Evolutionary conservation across 78 protist species (phyloP).

Genomic region (slime mould (Dictyostelium discoideum)): DNA sequence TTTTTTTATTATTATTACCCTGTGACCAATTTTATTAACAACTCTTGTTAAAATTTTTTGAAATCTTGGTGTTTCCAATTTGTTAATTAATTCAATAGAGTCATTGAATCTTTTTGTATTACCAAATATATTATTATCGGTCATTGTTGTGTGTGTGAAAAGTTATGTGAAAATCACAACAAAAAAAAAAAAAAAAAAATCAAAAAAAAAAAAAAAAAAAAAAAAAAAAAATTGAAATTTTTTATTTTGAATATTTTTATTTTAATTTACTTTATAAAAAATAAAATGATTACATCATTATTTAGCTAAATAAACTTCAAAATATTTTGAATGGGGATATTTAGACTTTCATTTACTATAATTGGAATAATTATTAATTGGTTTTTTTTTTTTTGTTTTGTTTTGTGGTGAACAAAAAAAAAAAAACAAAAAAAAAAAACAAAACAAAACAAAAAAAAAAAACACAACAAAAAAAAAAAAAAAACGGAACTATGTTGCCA

Average conservation of each 20-base stretch:
- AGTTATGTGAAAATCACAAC: not conserved
- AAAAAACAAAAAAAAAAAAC: too few species aligned
- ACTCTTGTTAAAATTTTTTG: conserved; percentile 50
- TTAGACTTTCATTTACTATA: not conserved
- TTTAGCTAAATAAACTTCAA: not conserved
- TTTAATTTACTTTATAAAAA: too few species aligned
- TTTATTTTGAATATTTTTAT: too few species aligned
- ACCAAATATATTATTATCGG: conserved; percentile 12
- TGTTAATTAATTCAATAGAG: conserved; percentile 57
- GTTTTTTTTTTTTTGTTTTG: too few species aligned
- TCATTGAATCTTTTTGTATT: conserved; percentile 66
- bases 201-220: too few species aligned
- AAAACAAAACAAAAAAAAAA: too few species aligned
- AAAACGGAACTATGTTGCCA: too few species aligned
- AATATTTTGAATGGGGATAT: not conserved
- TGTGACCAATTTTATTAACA: conserved; percentile 60
- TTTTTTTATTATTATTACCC: conserved; percentile 1
- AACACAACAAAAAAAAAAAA: too few species aligned
- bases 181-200: too few species aligned
- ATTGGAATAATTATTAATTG: not conserved
- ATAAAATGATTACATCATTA: too few species aligned
- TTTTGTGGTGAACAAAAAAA: too few species aligned
- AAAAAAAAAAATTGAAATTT: too few species aligned
- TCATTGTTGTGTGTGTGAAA: not conserved
- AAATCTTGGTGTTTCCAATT: conserved; percentile 41